A percentile compares a stretch with the other conserved stretches of the same genome.
phyloP scores from a whole-genome alignment of 345 rosid species.

The Arabis hirsuta region DNA sequence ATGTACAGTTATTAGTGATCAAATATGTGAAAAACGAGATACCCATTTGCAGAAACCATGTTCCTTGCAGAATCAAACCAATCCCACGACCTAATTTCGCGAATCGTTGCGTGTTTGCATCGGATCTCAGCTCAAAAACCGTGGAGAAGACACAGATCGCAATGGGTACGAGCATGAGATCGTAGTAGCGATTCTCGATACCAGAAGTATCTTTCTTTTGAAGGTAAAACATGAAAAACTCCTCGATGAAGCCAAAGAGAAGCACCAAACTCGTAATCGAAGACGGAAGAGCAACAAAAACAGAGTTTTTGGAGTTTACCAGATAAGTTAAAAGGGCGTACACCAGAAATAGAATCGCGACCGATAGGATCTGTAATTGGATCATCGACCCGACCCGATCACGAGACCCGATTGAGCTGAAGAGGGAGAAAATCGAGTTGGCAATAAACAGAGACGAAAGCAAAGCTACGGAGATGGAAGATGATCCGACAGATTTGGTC shows the following conservation, averaged over 20 bases:
- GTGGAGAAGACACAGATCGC: conserved; percentile 65
- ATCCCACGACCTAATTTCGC: conserved; percentile 66
- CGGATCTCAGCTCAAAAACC: conserved; percentile 51
- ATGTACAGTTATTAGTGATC: conserved; percentile 69
- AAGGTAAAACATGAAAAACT: conserved; percentile 73
- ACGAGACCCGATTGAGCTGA: conserved; percentile 52
- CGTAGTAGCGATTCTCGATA: conserved; percentile 76
- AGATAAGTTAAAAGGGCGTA: conserved; percentile 63
- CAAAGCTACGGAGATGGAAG: conserved; percentile 38
- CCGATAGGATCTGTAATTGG: conserved; percentile 69
- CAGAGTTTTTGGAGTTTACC: conserved; percentile 35
- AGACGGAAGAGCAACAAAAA: conserved; percentile 49
- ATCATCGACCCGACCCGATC: conserved; percentile 74
- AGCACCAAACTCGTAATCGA: conserved; percentile 56
- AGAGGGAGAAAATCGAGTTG: conserved; percentile 62
- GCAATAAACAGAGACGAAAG: conserved; percentile 57
- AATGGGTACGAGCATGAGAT: conserved; percentile 86
- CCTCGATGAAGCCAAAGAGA: conserved; percentile 82
- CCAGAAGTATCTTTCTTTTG: conserved; percentile 74
- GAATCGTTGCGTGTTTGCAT: conserved; percentile 32
- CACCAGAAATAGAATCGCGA: conserved; percentile 60
- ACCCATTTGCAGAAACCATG: conserved; percentile 93
- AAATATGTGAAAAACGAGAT: conserved; percentile 67
- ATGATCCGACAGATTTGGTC: conserved; percentile 23
- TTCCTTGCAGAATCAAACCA: conserved; percentile 80